Conservation (phyloP, 2,329 filamentous ascomycete genomes). For the Fusarium sp. region DNA sequence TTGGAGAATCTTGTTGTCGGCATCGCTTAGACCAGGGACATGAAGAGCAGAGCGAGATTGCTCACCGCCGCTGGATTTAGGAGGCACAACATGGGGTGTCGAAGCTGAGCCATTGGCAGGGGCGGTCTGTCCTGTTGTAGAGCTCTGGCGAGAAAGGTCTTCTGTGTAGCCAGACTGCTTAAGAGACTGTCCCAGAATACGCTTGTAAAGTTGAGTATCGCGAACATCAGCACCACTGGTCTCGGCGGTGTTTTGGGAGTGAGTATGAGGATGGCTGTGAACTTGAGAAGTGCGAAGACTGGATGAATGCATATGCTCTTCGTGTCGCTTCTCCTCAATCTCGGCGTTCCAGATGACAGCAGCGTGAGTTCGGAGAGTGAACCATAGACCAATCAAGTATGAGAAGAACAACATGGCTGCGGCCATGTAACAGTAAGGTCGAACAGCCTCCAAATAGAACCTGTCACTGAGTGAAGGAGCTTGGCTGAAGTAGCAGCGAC, state of each 20-base stretch:
- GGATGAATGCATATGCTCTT: conserved; percentile 55
- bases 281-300: conserved; percentile 47
- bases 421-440: conserved; percentile 91
- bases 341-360: conserved; percentile 97
- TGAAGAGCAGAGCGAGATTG: conserved; percentile 54
- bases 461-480: conserved; percentile 81
- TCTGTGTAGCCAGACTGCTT: conserved; percentile 79
- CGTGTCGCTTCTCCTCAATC: conserved; percentile 75
- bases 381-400: conserved; percentile 92
- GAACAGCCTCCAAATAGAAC: conserved; percentile 90
- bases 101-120: conserved; percentile 54
- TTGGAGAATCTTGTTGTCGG: conserved; percentile 81
- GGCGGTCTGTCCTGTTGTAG: conserved; percentile 45
- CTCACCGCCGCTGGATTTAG: conserved; percentile 61
- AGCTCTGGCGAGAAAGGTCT: conserved; percentile 51
- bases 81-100: conserved; percentile 79
- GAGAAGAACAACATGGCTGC: conserved; percentile 87
- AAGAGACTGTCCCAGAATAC: conserved; percentile 88
- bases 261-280: conserved; percentile 47
- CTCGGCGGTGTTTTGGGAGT: conserved; percentile 51
- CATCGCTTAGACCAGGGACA: conserved; percentile 77
- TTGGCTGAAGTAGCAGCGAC: conserved; percentile 93
- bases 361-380: conserved; percentile 93
- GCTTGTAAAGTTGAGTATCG: conserved; percentile 89
- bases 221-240: conserved; percentile 74